Evolutionary conservation across 139 green algal genomes (phyloP), one percentile per base, ranked within the genome.

Genomic region (Picochlorum sp.): DNA sequence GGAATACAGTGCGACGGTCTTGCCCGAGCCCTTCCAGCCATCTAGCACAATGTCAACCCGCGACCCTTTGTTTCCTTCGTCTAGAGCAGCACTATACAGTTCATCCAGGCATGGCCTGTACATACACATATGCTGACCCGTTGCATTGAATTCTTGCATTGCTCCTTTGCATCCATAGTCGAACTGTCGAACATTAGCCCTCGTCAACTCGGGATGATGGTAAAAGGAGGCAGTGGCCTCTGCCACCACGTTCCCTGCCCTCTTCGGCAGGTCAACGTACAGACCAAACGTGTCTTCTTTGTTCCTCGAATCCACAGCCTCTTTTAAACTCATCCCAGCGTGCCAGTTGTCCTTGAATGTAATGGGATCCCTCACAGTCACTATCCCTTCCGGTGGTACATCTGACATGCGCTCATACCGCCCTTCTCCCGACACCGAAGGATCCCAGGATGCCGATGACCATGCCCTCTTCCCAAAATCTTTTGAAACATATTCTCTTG

Each of bases 1-100:
- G 15, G 64, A 37, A 38, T 69, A 78, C 15, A 91, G 57, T 6
- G 83, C 77, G 16, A 91, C 59, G 38, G 68, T 82, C 59, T 90
- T 90, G 65, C 84, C 84, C 21, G 49, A 63, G n/a, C 85, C 84
- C 10, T 57, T 45, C 66, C 66, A 78, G 54, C 71, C 71, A 16
- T 74, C 61, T 18, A 78, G 44, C 55, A 55, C 59, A 49, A 78
- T 55, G 20, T 47, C 28, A 18, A 44, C 34, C 34, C 34, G 34
- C 14, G 34, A 61, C 4, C 30, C 45, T 37, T 23, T 28, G 23
- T 38, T 47, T 32, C 30, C 37, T 57, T 14, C 20, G 49, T 21
- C 49, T 47, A 23, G 28, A 21, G 14, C 24, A 13, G 14, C 11
- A 14, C 11, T 45, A 23, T 13, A 38, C 13, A 45, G 37, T 21